These are phyloP conservation scores for Aegilops speltoides DNA, from an alignment of 176 grass and related monocot species.

Conservation along the genomic window DNA sequence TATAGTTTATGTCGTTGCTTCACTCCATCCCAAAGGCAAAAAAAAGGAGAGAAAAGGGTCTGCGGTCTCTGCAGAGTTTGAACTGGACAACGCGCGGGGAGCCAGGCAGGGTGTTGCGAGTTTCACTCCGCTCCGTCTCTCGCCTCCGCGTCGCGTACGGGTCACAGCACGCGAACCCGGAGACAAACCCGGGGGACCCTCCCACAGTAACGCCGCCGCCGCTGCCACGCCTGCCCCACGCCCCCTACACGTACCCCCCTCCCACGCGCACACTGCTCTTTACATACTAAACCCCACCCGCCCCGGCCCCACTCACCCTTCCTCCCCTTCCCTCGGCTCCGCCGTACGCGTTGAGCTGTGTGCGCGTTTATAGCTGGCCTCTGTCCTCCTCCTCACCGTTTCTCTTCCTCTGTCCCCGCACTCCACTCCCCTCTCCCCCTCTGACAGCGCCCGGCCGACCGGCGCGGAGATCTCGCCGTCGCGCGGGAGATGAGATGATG, in stretches of 20 bases:
- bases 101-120: background rate
- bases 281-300: background rate
- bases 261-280: background rate
- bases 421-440: background rate
- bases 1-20: no score
- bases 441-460: background rate
- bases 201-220: slow-evolving; percentile 13
- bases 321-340: background rate
- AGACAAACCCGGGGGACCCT: slow-evolving; percentile 50
- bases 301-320: background rate
- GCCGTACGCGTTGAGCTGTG: background rate
- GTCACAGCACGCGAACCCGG: background rate
- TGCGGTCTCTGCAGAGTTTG: background rate
- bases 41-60: no score
- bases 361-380: slow-evolving; percentile 33
- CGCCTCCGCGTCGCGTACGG: background rate
- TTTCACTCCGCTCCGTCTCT: background rate
- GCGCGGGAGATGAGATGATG: slow-evolving; percentile 46
- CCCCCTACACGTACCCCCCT: background rate
- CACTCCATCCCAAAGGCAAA: background rate
- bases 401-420: background rate
- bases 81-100: slow-evolving; percentile 17
- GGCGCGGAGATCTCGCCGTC: background rate
- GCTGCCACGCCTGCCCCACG: slow-evolving; percentile 10
- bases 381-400: background rate